phyloP scores from a whole-genome alignment of 2,329 filamentous ascomycete genomes.

The Fusarium bactridioides region DNA sequence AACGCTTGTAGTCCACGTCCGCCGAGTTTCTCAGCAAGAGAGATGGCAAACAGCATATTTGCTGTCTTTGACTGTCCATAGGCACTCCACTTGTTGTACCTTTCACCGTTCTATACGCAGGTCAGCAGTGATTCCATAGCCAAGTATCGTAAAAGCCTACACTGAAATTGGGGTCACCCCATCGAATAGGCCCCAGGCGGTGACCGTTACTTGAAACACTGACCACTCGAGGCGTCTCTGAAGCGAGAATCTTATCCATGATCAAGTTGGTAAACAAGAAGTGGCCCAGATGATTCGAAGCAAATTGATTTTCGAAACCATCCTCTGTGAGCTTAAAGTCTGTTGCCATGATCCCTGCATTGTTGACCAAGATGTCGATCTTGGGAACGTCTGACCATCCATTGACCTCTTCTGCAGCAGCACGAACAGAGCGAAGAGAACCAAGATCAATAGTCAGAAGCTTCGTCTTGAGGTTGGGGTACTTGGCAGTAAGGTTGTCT shows the following conservation, averaged over 20 bases:
- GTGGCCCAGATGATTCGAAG: conserved; percentile 11
- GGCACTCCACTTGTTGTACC: conserved; percentile 8
- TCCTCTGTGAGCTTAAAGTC: conserved; percentile 8
- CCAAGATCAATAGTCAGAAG: background rate
- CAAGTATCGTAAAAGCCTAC: background rate
- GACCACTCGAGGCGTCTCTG: conserved; percentile 3
- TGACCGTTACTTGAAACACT: conserved; percentile 10
- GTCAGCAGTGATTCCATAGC: rapidly evolving
- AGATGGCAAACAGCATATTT: conserved; percentile 18
- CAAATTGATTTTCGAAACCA: conserved; percentile 4
- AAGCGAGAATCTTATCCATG: background rate
- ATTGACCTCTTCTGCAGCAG: background rate
- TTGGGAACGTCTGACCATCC: background rate
- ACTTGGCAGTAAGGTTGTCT: background rate
- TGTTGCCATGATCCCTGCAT: conserved; percentile 7
- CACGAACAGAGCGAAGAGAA: background rate
- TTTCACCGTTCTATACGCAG: background rate
- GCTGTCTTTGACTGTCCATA: conserved; percentile 23
- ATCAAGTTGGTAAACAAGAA: conserved; percentile 14
- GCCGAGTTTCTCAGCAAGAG: conserved; percentile 26
- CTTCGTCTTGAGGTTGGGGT: background rate
- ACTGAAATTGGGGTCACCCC: conserved; percentile 1
- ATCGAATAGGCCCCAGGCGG: conserved; percentile 1
- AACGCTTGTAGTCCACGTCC: conserved; percentile 3
- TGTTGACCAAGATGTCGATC: conserved; percentile 6